A percentile compares a stretch with the other conserved stretches of the same genome.
These are phyloP conservation scores for Diaporthe amygdali DNA, from an alignment of 2,329 filamentous ascomycete species.

Conservation along the genomic window DNA sequence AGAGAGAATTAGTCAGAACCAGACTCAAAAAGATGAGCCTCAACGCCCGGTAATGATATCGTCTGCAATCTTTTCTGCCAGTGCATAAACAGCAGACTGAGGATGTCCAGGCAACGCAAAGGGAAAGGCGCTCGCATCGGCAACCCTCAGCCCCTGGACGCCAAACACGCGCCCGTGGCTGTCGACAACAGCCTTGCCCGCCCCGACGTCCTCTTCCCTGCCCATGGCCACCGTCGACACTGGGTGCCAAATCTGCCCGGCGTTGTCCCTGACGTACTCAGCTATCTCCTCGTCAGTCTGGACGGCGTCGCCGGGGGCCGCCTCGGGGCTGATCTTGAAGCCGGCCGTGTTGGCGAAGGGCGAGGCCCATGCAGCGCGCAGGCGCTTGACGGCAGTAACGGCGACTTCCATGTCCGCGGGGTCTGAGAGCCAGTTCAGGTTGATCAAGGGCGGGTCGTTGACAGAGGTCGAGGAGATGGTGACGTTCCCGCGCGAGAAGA, in stretches of 20 bases:
- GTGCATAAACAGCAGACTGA: conserved; percentile 56
- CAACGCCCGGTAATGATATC: background rate
- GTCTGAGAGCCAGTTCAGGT: conserved; percentile 41
- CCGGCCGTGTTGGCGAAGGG: conserved; percentile 28
- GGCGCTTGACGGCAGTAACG: conserved; percentile 32
- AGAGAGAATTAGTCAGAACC: too few relatives aligned
- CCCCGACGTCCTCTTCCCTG: conserved; percentile 36
- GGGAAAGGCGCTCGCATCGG: conserved; percentile 53
- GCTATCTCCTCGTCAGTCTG: conserved; percentile 30
- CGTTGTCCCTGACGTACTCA: conserved; percentile 28
- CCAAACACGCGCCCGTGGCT: conserved; percentile 51
- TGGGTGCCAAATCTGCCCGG: conserved; percentile 38
- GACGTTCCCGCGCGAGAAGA: conserved; percentile 41
- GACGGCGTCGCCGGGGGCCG: conserved; percentile 39
- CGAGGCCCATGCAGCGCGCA: conserved; percentile 24
- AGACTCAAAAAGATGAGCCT: background rate
- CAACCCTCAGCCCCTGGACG: conserved; percentile 49
- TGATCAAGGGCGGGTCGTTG: conserved; percentile 39
- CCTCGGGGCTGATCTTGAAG: conserved; percentile 32
- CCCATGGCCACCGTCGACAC: conserved; percentile 51
- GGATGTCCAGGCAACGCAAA: conserved; percentile 51
- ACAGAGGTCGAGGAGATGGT: conserved; percentile 36
- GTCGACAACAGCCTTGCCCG: conserved; percentile 45
- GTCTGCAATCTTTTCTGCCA: conserved; percentile 43
- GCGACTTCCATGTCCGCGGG: conserved; percentile 18